phyloP scores from a whole-genome alignment of 306 rosid species.

The Oemleria cerasiformis region DNA sequence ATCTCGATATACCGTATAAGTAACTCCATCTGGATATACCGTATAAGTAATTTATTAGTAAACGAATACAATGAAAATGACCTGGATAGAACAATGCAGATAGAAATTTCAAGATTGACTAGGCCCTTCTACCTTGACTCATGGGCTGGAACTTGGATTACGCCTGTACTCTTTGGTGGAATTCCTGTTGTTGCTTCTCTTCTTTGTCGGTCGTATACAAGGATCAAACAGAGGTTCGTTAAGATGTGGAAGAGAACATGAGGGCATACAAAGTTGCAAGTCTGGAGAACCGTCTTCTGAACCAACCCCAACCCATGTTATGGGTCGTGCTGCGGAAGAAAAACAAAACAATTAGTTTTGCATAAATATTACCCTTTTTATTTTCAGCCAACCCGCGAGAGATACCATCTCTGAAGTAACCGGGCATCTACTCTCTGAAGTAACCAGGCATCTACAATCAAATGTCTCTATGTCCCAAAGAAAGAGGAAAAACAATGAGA shows the following conservation, averaged over 20 bases:
- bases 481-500: not conserved
- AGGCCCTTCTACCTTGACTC: constrained; percentile 25
- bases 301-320: constrained; percentile 50
- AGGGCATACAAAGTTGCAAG: constrained; percentile 28
- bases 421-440: not conserved
- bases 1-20: constrained; percentile 1
- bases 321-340: constrained; percentile 54
- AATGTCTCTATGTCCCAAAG: not conserved
- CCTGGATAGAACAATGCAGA: not conserved
- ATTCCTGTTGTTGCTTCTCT: constrained; percentile 42
- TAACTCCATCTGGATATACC: not conserved
- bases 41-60: constrained; percentile 1
- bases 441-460: not conserved
- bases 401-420: not conserved
- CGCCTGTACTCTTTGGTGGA: constrained; percentile 23
- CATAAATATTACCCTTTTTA: not conserved
- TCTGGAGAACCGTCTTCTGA: constrained; percentile 36
- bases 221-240: constrained; percentile 31
- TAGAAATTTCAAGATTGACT: constrained; percentile 21
- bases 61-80: constrained; percentile 2
- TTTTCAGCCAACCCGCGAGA: not conserved
- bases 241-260: constrained; percentile 22
- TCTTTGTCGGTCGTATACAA: constrained; percentile 51
- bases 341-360: not conserved
- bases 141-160: constrained; percentile 16